phyloP scores from a whole-genome alignment of 2,329 filamentous ascomycete genomes.

The Endothia cerciana region DNA sequence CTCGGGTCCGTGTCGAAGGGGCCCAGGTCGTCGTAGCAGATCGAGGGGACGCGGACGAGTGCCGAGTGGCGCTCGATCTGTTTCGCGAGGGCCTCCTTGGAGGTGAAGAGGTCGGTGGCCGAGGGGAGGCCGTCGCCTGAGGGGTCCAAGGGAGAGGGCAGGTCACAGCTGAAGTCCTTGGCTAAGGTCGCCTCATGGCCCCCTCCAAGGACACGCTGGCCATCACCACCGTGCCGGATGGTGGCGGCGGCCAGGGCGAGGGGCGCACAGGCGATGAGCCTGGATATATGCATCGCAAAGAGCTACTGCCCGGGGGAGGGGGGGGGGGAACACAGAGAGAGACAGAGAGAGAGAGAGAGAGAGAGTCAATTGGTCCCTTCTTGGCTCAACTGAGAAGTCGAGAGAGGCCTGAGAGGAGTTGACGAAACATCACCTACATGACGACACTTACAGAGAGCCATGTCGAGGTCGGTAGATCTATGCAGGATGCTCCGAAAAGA shows the following conservation, averaged over 20 bases:
- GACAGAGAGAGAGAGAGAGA: not conserved
- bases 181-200: not conserved
- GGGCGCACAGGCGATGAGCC: constrained; percentile 12
- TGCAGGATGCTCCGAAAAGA: constrained; percentile 11
- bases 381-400: constrained; percentile 8
- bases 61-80: constrained; percentile 56
- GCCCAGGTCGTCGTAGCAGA: constrained; percentile 61
- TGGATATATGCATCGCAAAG: constrained; percentile 22
- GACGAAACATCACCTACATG: not conserved
- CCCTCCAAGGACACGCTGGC: constrained; percentile 4
- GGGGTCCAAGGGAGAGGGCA: constrained; percentile 25
- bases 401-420: constrained; percentile 2
- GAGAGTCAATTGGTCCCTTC: constrained; percentile 5
- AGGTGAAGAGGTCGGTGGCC: constrained; percentile 25
- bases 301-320: too few species aligned
- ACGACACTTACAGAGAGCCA: not conserved
- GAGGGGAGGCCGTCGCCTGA: constrained; percentile 27
- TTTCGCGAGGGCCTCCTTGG: constrained; percentile 39
- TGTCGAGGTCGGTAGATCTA: constrained; percentile 11
- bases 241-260: constrained; percentile 24
- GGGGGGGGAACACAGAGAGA: not conserved
- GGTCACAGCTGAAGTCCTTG: constrained; percentile 27
- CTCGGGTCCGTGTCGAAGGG: constrained; percentile 56
- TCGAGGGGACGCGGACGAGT: constrained; percentile 58
- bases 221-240: constrained; percentile 12